Evolutionary conservation across 495 filamentous ascomycete species (phyloP).

Genomic region (Terfezia claveryi): DNA sequence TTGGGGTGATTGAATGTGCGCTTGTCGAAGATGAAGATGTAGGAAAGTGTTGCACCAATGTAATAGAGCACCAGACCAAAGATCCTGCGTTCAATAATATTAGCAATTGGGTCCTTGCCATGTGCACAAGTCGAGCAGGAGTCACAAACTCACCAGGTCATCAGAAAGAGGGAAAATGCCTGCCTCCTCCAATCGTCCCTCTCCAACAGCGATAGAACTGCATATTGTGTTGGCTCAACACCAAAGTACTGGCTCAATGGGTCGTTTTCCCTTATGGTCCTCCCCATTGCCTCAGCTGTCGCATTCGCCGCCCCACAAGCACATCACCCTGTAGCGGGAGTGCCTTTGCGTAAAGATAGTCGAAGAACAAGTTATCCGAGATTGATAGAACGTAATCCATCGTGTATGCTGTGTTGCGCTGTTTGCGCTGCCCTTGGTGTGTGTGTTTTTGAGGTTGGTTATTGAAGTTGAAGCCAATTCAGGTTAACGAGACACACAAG

Average conservation of each 20-base stretch:
- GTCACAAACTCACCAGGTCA: slow-evolving; percentile 47
- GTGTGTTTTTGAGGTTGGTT: no score
- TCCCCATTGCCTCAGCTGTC: slow-evolving; percentile 22
- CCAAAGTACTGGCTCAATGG: slow-evolving; percentile 51
- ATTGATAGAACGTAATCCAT: slow-evolving; percentile 89
- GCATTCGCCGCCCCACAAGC: slow-evolving; percentile 18
- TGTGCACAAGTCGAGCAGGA: neutral
- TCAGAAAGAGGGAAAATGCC: slow-evolving; percentile 48
- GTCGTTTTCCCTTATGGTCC: slow-evolving; percentile 36
- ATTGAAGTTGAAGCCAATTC: no score
- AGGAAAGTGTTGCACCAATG: slow-evolving; percentile 59
- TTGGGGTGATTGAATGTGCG: slow-evolving; percentile 73
- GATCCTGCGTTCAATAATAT: slow-evolving; percentile 35
- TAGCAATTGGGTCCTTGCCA: neutral
- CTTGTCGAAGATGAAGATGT: slow-evolving; percentile 87
- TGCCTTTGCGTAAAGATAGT: slow-evolving; percentile 51
- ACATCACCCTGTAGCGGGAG: slow-evolving; percentile 34
- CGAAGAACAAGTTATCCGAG: slow-evolving; percentile 63
- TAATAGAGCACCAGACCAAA: slow-evolving; percentile 75
- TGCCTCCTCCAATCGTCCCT: slow-evolving; percentile 68
- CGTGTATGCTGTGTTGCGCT: neutral
- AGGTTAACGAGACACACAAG: no score
- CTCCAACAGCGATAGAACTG: slow-evolving; percentile 59
- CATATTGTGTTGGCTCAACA: slow-evolving; percentile 49
- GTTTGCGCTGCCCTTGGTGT: no score